Evolutionary conservation across 2,329 filamentous ascomycete genomes (phyloP).

Genomic region (Xylaria hypoxylon): DNA sequence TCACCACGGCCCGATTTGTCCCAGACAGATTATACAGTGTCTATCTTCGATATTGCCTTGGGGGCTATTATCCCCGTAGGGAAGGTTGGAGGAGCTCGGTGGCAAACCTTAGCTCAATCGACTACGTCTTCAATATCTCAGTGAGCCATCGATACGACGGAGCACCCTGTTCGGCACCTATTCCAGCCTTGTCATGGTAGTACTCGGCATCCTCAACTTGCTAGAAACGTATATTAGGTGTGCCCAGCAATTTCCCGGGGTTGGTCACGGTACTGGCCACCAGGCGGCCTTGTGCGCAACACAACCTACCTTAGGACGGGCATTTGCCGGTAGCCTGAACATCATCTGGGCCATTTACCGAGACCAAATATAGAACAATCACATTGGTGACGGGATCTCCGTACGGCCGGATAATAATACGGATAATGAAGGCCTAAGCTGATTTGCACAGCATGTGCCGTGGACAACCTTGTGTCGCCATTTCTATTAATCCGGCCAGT

Average conservation of each 20-base stretch:
- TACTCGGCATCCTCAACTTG: slow-evolving; percentile 15
- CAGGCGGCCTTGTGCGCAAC: background rate
- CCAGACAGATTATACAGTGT: background rate
- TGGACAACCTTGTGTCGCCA: slow-evolving; percentile 7
- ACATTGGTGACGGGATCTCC: slow-evolving; percentile 17
- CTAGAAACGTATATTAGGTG: background rate
- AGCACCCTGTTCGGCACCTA: slow-evolving; percentile 24
- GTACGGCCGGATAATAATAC: slow-evolving; percentile 37
- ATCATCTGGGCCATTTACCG: slow-evolving; percentile 28
- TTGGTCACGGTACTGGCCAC: background rate
- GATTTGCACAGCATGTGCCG: slow-evolving; percentile 39
- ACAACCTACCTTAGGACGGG: background rate
- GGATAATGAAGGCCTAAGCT: slow-evolving; percentile 34
- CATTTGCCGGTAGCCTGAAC: slow-evolving; percentile 31
- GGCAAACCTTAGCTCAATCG: background rate
- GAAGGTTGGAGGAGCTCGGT: background rate
- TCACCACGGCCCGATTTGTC: background rate
- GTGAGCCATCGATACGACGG: slow-evolving; percentile 4
- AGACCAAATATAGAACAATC: slow-evolving; percentile 30
- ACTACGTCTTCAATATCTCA: slow-evolving; percentile 1
- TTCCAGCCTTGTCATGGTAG: slow-evolving; percentile 15
- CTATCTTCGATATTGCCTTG: background rate
- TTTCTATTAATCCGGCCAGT: slow-evolving; percentile 28
- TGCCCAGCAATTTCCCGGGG: background rate
- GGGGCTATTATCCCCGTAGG: background rate